Evolutionary conservation across 768 basidiomycete species (phyloP).

Genomic region (Tephrocybe sp.): DNA sequence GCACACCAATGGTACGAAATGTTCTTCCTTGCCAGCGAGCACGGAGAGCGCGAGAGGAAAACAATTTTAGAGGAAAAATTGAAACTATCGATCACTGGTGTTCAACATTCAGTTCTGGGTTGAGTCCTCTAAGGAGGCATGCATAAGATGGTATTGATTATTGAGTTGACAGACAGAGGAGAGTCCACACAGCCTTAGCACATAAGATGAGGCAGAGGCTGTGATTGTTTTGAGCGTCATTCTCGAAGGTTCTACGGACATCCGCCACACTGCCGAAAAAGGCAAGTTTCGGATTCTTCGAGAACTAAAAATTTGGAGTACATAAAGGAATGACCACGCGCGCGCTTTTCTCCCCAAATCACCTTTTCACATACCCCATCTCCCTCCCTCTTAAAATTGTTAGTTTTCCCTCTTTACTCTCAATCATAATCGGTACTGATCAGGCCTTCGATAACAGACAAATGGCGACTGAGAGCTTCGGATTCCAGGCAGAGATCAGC

Average conservation of each 20-base stretch:
- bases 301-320: conserved; percentile 40
- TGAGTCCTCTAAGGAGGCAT: no score
- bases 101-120: no score
- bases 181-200: not conserved
- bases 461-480: conserved; percentile 86
- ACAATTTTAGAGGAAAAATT: no score
- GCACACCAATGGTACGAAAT: no score
- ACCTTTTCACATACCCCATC: conserved; percentile 21
- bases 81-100: no score
- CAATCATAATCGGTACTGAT: conserved; percentile 7
- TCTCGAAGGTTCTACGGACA: conserved; percentile 40
- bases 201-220: not conserved
- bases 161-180: no score
- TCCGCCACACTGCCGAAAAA: conserved; percentile 31
- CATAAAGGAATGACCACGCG: conserved; percentile 28
- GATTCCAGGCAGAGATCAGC: conserved; percentile 99
- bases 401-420: conserved; percentile 4
- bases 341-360: conserved; percentile 21
- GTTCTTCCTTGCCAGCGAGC: no score
- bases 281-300: conserved; percentile 49
- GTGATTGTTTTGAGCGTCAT: conserved; percentile 16
- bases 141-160: no score
- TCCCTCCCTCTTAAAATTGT: conserved; percentile 17
- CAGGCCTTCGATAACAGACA: conserved; percentile 12
- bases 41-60: no score